Evolutionary conservation across 257 asterid species (phyloP), one percentile per base, ranked within the genome.

Genomic region (Scutellaria baicalensis): DNA sequence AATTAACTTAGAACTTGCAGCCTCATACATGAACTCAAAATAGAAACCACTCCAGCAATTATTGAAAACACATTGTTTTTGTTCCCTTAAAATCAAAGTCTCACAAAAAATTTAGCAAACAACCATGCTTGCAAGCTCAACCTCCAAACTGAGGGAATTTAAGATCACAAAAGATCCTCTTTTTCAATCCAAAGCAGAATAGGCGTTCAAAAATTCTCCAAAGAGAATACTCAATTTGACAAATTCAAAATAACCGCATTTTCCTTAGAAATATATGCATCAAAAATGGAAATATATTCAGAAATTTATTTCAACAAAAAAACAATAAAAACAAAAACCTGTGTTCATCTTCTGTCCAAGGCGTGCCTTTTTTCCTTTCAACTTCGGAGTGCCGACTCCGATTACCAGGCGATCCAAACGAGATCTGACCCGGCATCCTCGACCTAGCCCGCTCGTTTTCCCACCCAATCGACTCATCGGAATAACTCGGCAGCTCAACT

Each of bases 331-430:
- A 13, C 2, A 61, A 8, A 68, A 13, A 86, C 95, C 88, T 85
- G 85, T 91, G 97, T 57, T 91, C 97, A 35, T 88, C 94, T 70
- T 88, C 94, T 0, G 96, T 83, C 96, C 97, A 88, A 12, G 97
- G 96, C 6, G 89, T 86, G 11, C 97, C 97, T n/a, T 78, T 78
- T 6, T 78, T 78, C 66, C 96, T 82, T 39, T 87, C 92, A 18
- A 45, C 82, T 0, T 85, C 93, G 1, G 75, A 77, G 48, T 78
- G 79, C 16, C 86, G 85, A 9, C 76, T 35, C 21, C 81, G 83
- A 21, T 40, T 69, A 9, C 74, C 77, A 27, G 71, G 44, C 9
- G 84, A 48, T 16, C 91, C 95, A 60, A 89, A 87, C 4, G 95
- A 87, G 73, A 89, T 89, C 82, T 83, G 93, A 42, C 75, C 80